Percentiles rank a stretch among this genome's conserved stretches.
Evolutionary conservation across 2,329 filamentous ascomycete genomes (phyloP).

Genomic region (Achaetomium macrosporum): DNA sequence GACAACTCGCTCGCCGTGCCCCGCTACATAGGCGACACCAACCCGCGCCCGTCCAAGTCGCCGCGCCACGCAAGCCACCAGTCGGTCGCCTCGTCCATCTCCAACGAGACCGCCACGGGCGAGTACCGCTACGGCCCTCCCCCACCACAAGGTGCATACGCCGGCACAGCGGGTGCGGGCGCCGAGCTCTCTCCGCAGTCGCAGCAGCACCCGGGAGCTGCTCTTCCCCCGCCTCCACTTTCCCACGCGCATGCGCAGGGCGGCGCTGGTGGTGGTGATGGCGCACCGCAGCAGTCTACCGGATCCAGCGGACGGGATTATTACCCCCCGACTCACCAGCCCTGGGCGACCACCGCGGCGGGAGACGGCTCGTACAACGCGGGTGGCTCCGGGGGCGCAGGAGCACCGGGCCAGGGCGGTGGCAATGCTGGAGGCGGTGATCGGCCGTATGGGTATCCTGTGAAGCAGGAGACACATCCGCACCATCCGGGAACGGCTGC

Average conservation of each 20-base stretch:
- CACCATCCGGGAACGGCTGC: background rate
- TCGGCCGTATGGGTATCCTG: slow-evolving; percentile 41
- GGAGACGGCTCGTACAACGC: slow-evolving; percentile 21
- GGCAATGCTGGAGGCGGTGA: slow-evolving; percentile 26
- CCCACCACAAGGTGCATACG: slow-evolving; percentile 16
- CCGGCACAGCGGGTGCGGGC: slow-evolving; percentile 16
- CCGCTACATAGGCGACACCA: slow-evolving; percentile 48
- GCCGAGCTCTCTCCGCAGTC: slow-evolving; percentile 22
- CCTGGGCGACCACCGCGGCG: slow-evolving; percentile 49
- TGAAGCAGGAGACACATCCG: background rate
- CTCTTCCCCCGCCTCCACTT: too few species aligned
- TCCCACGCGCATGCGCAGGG: too few species aligned
- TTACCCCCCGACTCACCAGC: slow-evolving; percentile 41
- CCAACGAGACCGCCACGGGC: slow-evolving; percentile 43
- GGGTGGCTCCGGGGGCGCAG: background rate
- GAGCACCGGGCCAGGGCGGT: slow-evolving; percentile 27
- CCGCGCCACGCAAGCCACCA: slow-evolving; percentile 50
- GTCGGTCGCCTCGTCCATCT: slow-evolving; percentile 44
- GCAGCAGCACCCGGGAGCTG: slow-evolving; percentile 4
- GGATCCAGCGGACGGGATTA: slow-evolving; percentile 22
- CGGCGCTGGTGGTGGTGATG: background rate
- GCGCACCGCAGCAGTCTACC: background rate
- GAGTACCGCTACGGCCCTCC: slow-evolving; percentile 54
- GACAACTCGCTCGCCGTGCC: slow-evolving; percentile 43
- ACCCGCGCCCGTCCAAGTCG: slow-evolving; percentile 50